These are phyloP conservation scores for Coemansia umbellata DNA, from an alignment of 192 early-diverging fungal genomes.

Conservation along the genomic window DNA sequence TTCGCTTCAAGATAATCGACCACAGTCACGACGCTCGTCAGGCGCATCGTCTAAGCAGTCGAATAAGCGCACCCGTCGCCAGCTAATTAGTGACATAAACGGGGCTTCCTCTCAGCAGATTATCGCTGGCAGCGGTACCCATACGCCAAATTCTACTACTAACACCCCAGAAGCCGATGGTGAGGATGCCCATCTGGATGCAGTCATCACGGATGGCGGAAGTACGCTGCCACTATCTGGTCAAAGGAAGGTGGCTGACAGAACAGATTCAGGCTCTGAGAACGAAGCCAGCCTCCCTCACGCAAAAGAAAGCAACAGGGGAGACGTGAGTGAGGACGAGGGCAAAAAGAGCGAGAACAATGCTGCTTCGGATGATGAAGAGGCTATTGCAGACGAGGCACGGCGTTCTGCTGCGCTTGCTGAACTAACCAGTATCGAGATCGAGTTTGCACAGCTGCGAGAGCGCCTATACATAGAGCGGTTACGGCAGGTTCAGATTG, in stretches of 20 bases:
- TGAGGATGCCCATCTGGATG: not conserved
- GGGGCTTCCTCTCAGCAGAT: not conserved
- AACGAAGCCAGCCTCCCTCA: not conserved
- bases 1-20: too few species aligned
- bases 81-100: not conserved
- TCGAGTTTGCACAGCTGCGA: slow-evolving; percentile 51
- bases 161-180: not conserved
- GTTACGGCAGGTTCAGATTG: slow-evolving; percentile 44
- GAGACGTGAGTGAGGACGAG: not conserved
- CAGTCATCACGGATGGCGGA: not conserved
- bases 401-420: slow-evolving; percentile 34
- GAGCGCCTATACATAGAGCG: slow-evolving; percentile 46
- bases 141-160: not conserved
- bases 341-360: slow-evolving; percentile 10
- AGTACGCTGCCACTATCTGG: not conserved
- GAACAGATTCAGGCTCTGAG: not conserved
- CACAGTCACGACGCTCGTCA: not conserved
- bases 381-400: slow-evolving; percentile 24
- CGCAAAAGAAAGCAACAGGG: not conserved
- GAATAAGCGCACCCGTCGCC: not conserved
- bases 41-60: not conserved
- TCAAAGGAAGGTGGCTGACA: not conserved
- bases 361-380: slow-evolving; percentile 7
- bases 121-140: not conserved
- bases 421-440: slow-evolving; percentile 46